phyloP scores from a whole-genome alignment of 352 stramenopile species.

The Phytophthora vignae region DNA sequence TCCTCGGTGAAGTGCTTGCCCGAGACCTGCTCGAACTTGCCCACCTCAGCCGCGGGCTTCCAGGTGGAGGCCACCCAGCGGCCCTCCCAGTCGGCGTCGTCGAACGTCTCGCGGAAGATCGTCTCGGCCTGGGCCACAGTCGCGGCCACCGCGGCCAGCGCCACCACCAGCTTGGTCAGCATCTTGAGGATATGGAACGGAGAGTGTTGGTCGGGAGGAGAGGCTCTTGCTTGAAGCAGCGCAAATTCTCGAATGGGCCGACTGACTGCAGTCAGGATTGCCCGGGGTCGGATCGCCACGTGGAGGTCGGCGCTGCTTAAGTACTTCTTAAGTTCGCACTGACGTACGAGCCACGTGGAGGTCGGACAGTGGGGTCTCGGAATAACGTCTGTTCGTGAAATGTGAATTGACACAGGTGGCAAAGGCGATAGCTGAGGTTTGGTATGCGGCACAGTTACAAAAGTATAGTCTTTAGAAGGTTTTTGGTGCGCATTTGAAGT shows the following conservation, averaged over 20 bases:
- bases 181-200: constrained; percentile 16
- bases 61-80: constrained; percentile 93
- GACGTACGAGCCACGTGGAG: background rate
- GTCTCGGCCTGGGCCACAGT: constrained; percentile 76
- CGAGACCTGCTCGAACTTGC: constrained; percentile 94
- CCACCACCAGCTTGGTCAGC: constrained; percentile 75
- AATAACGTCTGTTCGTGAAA: background rate
- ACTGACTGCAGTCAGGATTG: background rate
- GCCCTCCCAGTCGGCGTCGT: constrained; percentile 82
- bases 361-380: background rate
- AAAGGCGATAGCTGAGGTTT: background rate
- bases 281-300: constrained; percentile 37
- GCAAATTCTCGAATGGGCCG: constrained; percentile 43
- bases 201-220: constrained; percentile 27
- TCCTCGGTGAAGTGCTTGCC: constrained; percentile 94
- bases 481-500: background rate
- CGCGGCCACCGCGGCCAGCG: constrained; percentile 55
- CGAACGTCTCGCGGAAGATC: constrained; percentile 95
- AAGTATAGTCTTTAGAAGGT: background rate
- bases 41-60: constrained; percentile 95
- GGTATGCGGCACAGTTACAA: background rate
- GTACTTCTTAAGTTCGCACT: background rate
- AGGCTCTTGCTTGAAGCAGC: constrained; percentile 22
- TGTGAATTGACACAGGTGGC: background rate
- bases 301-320: constrained; percentile 11